These are phyloP conservation scores for Penicillium capsulatum DNA, from an alignment of 2,329 filamentous ascomycete genomes.

Conservation along the genomic window DNA sequence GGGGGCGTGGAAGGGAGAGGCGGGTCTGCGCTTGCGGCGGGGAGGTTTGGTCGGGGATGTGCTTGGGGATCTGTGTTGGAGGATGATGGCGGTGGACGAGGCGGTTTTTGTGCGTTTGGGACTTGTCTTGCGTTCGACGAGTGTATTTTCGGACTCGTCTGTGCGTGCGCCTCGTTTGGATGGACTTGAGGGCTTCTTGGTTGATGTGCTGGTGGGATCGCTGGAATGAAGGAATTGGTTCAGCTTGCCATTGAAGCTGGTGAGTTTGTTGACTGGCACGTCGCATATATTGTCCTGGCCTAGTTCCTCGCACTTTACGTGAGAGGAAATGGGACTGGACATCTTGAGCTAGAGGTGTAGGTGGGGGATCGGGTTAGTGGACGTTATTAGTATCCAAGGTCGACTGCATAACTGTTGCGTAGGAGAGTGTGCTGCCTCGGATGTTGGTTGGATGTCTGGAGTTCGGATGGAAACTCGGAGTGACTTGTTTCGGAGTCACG, in stretches of 20 bases:
- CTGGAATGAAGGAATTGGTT: constrained; percentile 31
- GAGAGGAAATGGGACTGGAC: neutral
- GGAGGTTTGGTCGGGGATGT: constrained; percentile 10
- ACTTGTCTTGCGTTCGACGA: constrained; percentile 3
- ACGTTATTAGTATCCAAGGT: no score
- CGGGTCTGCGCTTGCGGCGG: constrained; percentile 4
- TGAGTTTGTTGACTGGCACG: constrained; percentile 32
- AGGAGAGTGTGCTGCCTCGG: no score
- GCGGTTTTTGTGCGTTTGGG: constrained; percentile 15
- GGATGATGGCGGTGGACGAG: neutral
- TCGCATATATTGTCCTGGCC: constrained; percentile 13
- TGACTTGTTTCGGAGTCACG: no score
- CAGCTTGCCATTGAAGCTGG: constrained; percentile 36
- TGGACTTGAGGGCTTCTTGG: neutral
- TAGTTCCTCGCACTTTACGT: constrained; percentile 1
- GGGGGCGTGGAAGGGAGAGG: constrained; percentile 15
- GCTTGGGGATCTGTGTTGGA: neutral
- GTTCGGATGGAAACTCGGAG: no score
- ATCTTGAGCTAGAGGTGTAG: no score
- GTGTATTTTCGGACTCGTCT: neutral
- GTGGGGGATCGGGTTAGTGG: no score
- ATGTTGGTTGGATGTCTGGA: no score
- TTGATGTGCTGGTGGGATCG: constrained; percentile 1
- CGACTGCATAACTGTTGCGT: no score
- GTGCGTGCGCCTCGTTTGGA: constrained; percentile 1